phyloP scores from a whole-genome alignment of 225 moss, liverwort and hornwort genomes.

The Neckera pumila region DNA sequence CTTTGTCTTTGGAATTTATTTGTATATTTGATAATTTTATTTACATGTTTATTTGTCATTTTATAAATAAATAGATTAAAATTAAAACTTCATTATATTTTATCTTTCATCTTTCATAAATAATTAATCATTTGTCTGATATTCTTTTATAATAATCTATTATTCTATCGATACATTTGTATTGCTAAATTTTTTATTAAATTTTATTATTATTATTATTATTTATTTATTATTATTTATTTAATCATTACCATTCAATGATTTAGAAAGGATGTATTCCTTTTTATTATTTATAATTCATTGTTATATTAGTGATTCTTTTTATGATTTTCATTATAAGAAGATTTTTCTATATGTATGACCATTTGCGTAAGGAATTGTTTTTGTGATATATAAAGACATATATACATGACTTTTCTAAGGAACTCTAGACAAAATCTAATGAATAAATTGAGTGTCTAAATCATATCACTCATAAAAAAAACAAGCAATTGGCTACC shows the following conservation, averaged over 20 bases:
- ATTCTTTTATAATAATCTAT: not conserved
- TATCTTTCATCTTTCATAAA: not conserved
- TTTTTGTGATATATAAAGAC: fast-evolving
- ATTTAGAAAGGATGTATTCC: not conserved
- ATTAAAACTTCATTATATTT: not conserved
- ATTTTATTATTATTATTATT: too few species aligned
- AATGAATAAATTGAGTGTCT: not conserved
- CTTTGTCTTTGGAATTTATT: not conserved
- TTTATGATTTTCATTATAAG: not conserved
- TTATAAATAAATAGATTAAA: not conserved
- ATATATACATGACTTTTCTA: not conserved
- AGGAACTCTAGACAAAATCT: not conserved
- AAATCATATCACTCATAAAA: not conserved
- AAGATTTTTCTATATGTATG: not conserved
- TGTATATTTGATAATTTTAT: not conserved
- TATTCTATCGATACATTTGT: not conserved
- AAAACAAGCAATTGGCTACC: not conserved
- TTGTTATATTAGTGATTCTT: too few species aligned
- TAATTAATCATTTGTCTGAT: not conserved
- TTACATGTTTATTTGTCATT: not conserved
- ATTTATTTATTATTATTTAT: too few species aligned
- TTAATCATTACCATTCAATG: not conserved
- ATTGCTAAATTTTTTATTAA: too few species aligned
- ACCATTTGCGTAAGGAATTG: not conserved
- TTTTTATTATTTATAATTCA: not conserved